These are phyloP conservation scores for Juglanconis juglandina DNA, from an alignment of 2,329 filamentous ascomycete species.

Conservation along the genomic window DNA sequence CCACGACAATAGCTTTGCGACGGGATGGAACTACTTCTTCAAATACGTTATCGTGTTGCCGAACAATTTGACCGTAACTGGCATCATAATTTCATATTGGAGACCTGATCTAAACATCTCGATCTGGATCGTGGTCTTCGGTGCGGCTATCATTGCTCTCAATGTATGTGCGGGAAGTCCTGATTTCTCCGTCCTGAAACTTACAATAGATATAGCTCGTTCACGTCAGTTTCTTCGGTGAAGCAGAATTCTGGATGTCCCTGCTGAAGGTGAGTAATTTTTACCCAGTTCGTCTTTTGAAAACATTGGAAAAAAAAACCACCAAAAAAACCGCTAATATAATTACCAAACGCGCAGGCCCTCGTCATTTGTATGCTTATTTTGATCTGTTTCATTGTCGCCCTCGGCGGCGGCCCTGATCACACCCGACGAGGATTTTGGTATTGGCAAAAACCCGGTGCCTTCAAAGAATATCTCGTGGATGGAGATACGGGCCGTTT, in stretches of 20 bases:
- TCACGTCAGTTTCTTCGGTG: constrained; percentile 40
- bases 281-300: background rate
- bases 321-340: background rate
- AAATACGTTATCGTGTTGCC: constrained; percentile 38
- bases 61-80: constrained; percentile 37
- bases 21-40: constrained; percentile 47
- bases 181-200: background rate
- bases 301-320: background rate
- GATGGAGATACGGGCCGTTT: constrained; percentile 29
- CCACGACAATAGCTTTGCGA: constrained; percentile 31
- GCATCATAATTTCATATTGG: constrained; percentile 37
- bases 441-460: constrained; percentile 42
- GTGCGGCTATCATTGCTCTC: constrained; percentile 30
- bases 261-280: constrained; percentile 32
- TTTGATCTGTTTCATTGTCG: constrained; percentile 34
- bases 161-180: constrained; percentile 25
- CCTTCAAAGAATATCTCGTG: constrained; percentile 35
- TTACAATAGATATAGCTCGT: constrained; percentile 23
- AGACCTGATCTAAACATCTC: constrained; percentile 34
- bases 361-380: constrained; percentile 40
- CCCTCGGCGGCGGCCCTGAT: constrained; percentile 37
- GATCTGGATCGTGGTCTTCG: constrained; percentile 36
- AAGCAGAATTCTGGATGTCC: constrained; percentile 47
- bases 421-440: constrained; percentile 38
- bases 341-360: constrained; percentile 20